A percentile compares a stretch with the other conserved stretches of the same genome.
These are phyloP conservation scores for Pichia sporocuriosa DNA, from an alignment of 805 yeast genomes.

Conservation along the genomic window DNA sequence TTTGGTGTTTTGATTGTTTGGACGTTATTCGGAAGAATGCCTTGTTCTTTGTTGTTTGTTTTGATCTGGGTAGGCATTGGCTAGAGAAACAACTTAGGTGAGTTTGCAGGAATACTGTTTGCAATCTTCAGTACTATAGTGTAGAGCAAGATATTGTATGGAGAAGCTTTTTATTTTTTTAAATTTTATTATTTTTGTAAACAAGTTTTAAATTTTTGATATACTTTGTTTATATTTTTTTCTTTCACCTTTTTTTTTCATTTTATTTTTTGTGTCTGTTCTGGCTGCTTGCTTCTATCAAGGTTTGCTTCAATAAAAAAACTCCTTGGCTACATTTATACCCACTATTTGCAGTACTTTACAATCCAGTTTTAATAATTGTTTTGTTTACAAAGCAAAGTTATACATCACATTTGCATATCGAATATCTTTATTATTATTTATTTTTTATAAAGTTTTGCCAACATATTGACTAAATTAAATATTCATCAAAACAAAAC, in stretches of 20 bases:
- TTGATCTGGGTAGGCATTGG: not conserved
- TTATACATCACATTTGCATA: constrained; percentile 2
- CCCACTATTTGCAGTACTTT: too few relatives aligned
- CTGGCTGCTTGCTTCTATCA: not conserved
- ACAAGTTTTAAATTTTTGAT: too few relatives aligned
- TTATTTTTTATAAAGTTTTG: not conserved
- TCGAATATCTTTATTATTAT: not conserved
- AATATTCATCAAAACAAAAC: too few relatives aligned
- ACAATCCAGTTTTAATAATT: not conserved
- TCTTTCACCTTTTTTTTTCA: not conserved
- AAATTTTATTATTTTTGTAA: too few relatives aligned
- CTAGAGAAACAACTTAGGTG: too few relatives aligned
- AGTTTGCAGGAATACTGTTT: too few relatives aligned
- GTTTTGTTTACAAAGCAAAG: constrained; percentile 1
- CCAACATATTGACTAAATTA: not conserved
- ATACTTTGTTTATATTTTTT: not conserved
- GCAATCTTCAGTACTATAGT: too few relatives aligned
- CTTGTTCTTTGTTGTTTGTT: not conserved
- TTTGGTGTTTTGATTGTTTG: too few relatives aligned
- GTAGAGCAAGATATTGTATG: too few relatives aligned
- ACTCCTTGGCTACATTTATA: too few relatives aligned
- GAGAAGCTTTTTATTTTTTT: too few relatives aligned
- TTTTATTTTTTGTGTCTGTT: not conserved
- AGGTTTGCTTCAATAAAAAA: too few relatives aligned
- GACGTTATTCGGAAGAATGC: not conserved